Evolutionary conservation across 2,329 filamentous ascomycete species (phyloP), one percentile per base, ranked within the genome.

Genomic region (Anthostomella pinea): DNA sequence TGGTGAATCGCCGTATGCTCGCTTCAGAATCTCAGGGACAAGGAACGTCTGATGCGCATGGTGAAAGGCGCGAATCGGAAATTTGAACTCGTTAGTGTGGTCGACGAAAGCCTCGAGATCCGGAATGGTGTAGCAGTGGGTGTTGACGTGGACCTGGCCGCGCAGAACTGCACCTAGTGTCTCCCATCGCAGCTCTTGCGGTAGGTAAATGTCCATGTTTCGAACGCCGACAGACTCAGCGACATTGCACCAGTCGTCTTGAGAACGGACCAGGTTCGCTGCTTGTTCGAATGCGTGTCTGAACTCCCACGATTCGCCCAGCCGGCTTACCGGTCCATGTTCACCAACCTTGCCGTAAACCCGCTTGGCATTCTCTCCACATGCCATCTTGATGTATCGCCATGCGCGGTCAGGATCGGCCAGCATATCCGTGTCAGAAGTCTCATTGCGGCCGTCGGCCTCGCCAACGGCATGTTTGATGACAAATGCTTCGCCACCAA

Each of bases 381-480:
- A 86, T 0, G 83, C 83, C 81, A 86, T 86, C 64, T 87, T 86
- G 70, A 87, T 83, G 58, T 83, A 86, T 14, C 83, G 70, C 75
- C 80, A 83, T 41, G 67, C 75, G 15, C 69, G 68, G 26, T 82
- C 79, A 1, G 81, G 81, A 33, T 84, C 79, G 1, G 82, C 81
- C 8, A 85, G 66, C 65, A 85, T 70, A 46, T 83, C 76, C 16
- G 68, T 62, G 3, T 75, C 77, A 35, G 79, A 83, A 27, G 81
- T 72, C 56, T 85, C 81, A 11, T 69, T 63, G 15, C 81, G 72
- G 3, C 81, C 78, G 45, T 83, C 73, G 0, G 65, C 49, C 37
- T 68, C 69, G 14, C 80, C 80, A 8, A 83, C 74, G 8, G 81
- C 76, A 43, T 81, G 79, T 63, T 86, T 87, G 57, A 87, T 73